A percentile compares a stretch with the other conserved stretches of the same genome.
Conservation (phyloP, 305 asterid genomes). For the Fraxinus velutina region DNA sequence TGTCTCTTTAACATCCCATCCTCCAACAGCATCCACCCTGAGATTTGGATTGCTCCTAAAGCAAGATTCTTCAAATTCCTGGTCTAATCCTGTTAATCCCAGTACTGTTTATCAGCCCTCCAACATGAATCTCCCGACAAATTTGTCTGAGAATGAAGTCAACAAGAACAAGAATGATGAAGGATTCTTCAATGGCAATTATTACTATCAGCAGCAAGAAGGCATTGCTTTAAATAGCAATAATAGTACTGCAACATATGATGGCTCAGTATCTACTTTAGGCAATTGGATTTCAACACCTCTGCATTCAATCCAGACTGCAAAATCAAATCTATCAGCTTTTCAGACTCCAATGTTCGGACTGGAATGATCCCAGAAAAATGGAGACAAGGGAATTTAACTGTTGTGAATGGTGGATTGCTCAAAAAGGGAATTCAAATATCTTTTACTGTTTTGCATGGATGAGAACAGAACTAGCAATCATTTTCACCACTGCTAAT, state of each 20-base stretch:
- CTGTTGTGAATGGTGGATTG: constrained; percentile 24
- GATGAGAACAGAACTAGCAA: constrained; percentile 27
- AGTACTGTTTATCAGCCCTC: constrained; percentile 18
- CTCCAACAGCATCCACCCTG: constrained; percentile 22
- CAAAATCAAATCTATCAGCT: constrained; percentile 41
- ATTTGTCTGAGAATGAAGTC: neutral
- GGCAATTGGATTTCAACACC: constrained; percentile 38
- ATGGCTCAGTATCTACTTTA: constrained; percentile 17
- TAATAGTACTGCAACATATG: constrained; percentile 26
- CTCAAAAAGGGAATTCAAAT: constrained; percentile 26
- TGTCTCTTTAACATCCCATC: constrained; percentile 19
- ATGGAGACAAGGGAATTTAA: neutral
- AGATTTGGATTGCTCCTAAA: constrained; percentile 42
- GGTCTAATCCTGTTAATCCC: constrained; percentile 31
- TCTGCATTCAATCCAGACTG: constrained; percentile 33
- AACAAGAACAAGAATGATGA: constrained; percentile 3
- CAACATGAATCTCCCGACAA: constrained; percentile 28
- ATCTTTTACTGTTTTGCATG: constrained; percentile 29
- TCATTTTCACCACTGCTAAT: constrained; percentile 21
- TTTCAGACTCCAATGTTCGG: constrained; percentile 65
- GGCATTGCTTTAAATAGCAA: constrained; percentile 21
- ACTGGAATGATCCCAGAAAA: constrained; percentile 42
- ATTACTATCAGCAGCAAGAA: constrained; percentile 30
- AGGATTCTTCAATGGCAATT: constrained; percentile 22
- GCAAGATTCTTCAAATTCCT: constrained; percentile 46